phyloP scores from a whole-genome alignment of 345 rosid genomes.

The Kernera saxatilis region DNA sequence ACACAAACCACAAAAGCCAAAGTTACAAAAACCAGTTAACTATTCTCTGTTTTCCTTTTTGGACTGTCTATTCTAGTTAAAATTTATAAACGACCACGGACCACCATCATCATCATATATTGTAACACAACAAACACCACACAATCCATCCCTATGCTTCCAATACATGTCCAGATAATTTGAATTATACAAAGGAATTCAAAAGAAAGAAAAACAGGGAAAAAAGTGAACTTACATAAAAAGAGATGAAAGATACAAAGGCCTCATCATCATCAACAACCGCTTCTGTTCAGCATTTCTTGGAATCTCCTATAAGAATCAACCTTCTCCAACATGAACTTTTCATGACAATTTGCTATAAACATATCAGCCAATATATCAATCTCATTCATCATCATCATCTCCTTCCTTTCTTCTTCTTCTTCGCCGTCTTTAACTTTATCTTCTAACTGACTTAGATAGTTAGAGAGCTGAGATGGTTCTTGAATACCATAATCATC shows the following conservation, averaged over 20 bases:
- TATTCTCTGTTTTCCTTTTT: constrained; percentile 15
- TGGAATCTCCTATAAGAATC: constrained; percentile 93
- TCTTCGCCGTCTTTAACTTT: constrained; percentile 11
- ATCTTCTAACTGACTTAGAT: constrained; percentile 67
- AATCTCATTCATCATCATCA: constrained; percentile 45
- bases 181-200: neutral
- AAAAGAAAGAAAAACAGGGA: neutral
- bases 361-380: constrained; percentile 79
- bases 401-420: constrained; percentile 18
- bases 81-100: neutral
- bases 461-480: constrained; percentile 49
- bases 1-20: constrained; percentile 10
- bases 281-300: constrained; percentile 69
- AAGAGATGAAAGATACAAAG: constrained; percentile 14
- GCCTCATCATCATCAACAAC: constrained; percentile 30
- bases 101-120: neutral
- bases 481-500: constrained; percentile 12
- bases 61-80: neutral
- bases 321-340: constrained; percentile 86
- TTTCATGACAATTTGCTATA: constrained; percentile 79
- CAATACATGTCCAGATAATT: neutral
- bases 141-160: constrained; percentile 10
- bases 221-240: constrained; percentile 19
- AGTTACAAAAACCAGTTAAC: neutral
- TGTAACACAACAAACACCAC: constrained; percentile 20